These are phyloP conservation scores for Albatrellus ellisii DNA, from an alignment of 768 basidiomycete genomes.

Conservation along the genomic window DNA sequence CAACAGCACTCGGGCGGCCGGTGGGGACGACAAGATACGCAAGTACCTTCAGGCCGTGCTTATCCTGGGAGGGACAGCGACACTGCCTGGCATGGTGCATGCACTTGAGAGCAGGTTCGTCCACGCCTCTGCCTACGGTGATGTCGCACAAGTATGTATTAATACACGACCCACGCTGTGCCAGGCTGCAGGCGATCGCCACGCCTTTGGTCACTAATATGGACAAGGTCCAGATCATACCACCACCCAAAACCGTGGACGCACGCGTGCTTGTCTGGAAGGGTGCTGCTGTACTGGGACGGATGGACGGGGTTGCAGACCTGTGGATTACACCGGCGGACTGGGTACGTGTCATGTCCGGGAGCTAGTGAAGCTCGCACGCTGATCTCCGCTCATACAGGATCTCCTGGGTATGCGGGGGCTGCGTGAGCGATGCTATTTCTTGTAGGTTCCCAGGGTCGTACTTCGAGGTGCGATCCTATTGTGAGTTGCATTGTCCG, in stretches of 20 bases:
- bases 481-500: too few relatives aligned
- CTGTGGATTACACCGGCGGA: slow-evolving; percentile 81
- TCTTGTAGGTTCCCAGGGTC: slow-evolving; percentile 32
- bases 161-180: too few relatives aligned
- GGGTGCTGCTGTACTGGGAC: slow-evolving; percentile 81
- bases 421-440: slow-evolving; percentile 74
- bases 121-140: too few relatives aligned
- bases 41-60: slow-evolving; percentile 83
- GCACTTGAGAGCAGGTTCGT: slow-evolving; percentile 78
- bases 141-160: too few relatives aligned
- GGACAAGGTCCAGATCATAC: slow-evolving; percentile 84
- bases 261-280: slow-evolving; percentile 90
- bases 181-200: slow-evolving; percentile 69
- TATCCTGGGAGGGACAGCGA: slow-evolving; percentile 75
- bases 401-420: slow-evolving; percentile 70
- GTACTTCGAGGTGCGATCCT: too few relatives aligned
- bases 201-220: slow-evolving; percentile 73
- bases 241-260: slow-evolving; percentile 89
- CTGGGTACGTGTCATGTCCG: slow-evolving; percentile 46
- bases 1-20: slow-evolving; percentile 80
- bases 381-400: slow-evolving; percentile 26
- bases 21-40: slow-evolving; percentile 79
- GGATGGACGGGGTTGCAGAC: slow-evolving; percentile 83
- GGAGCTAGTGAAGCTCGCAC: slow-evolving; percentile 1
- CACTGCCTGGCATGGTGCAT: slow-evolving; percentile 71